Conservation (phyloP, 23 red algal species). For the Gracilaria domingensis region DNA sequence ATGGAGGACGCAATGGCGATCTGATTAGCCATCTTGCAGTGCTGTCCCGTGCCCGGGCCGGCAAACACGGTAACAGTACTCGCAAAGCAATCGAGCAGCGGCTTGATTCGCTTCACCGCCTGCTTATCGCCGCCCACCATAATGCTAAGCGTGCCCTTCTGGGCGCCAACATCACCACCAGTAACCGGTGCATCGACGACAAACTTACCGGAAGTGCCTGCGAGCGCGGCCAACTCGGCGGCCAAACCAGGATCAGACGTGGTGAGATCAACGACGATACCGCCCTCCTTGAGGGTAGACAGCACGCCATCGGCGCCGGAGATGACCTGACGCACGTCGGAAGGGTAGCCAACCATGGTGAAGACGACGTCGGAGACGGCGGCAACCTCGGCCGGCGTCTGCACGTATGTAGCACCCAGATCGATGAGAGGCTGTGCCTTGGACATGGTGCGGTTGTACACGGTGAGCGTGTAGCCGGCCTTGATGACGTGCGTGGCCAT, state of each 20-base stretch:
- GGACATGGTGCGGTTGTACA: conserved; percentile 75
- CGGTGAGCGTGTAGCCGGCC: conserved; percentile 69
- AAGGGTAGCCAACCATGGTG: conserved; percentile 91
- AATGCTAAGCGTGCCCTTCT: conserved; percentile 73
- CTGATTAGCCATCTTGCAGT: conserved; percentile 89
- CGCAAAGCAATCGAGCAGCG: conserved; percentile 75
- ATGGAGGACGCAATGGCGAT: conserved; percentile 83
- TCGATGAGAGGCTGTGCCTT: conserved; percentile 80
- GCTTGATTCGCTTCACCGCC: conserved; percentile 53
- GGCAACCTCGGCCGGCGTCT: conserved; percentile 63
- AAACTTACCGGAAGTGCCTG: conserved; percentile 29
- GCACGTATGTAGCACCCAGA: conserved; percentile 45
- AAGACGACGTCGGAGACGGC: conserved; percentile 79
- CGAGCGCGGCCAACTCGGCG: conserved; percentile 67
- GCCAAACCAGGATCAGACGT: conserved; percentile 86
- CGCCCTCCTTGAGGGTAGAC: conserved; percentile 47
- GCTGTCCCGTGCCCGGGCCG: conserved; percentile 75
- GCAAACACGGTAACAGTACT: conserved; percentile 68
- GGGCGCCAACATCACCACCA: conserved; percentile 83
- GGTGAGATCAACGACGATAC: conserved; percentile 83
- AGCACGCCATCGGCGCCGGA: conserved; percentile 64
- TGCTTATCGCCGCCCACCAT: conserved; percentile 79
- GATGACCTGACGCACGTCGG: conserved; percentile 81
- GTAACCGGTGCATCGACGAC: conserved; percentile 88
- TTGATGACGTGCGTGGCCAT: conserved; percentile 69